Evolutionary conservation across 306 rosid genomes (phyloP).

Genomic region (Sindora glabra): DNA sequence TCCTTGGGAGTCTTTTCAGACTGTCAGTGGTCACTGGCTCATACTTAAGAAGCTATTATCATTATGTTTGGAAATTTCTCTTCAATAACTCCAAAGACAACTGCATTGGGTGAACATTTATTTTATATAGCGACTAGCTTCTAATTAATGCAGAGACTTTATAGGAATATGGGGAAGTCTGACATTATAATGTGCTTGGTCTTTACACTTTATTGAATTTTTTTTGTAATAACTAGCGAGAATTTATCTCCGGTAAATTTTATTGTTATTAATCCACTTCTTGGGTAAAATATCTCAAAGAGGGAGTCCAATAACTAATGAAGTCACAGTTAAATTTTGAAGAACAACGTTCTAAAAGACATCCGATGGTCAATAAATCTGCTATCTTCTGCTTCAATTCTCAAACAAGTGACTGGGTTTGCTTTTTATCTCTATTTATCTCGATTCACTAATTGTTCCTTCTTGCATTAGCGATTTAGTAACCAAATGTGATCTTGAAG

Average conservation of each 20-base stretch:
- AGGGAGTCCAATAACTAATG: slow-evolving; percentile 65
- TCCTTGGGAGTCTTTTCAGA: too few relatives aligned
- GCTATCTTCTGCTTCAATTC: slow-evolving; percentile 58
- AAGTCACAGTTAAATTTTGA: slow-evolving; percentile 36
- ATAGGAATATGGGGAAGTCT: background rate
- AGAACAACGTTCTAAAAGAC: slow-evolving; percentile 42
- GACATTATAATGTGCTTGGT: background rate
- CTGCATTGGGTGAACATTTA: too few relatives aligned
- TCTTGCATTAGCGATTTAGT: background rate
- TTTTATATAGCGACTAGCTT: too few relatives aligned
- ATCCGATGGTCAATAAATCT: slow-evolving; percentile 57
- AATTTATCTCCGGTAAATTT: slow-evolving; percentile 59
- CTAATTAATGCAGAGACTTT: background rate
- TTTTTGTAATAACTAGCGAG: slow-evolving; percentile 35
- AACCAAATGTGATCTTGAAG: too few relatives aligned
- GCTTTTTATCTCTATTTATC: background rate
- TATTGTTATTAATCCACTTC: slow-evolving; percentile 57
- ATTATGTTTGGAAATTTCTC: too few relatives aligned
- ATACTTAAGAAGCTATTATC: too few relatives aligned
- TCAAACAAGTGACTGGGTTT: slow-evolving; percentile 30
- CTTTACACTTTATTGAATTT: too few relatives aligned
- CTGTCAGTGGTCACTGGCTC: too few relatives aligned
- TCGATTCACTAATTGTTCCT: background rate
- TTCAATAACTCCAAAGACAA: too few relatives aligned
- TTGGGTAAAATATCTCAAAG: slow-evolving; percentile 56